phyloP scores from a whole-genome alignment of 306 rosid species.

The Prunus mume region DNA sequence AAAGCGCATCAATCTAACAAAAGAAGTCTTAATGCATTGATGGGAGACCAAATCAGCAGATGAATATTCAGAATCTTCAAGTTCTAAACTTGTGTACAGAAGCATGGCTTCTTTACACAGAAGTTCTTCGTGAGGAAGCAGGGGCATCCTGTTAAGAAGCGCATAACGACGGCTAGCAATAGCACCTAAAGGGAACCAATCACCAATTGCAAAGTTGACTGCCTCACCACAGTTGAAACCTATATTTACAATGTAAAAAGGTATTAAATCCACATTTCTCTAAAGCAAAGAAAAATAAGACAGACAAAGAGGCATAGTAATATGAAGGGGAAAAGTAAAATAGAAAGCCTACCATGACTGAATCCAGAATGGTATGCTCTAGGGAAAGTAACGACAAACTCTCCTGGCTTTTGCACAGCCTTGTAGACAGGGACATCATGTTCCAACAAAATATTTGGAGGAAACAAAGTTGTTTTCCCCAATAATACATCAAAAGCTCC shows the following conservation, averaged over 20 bases:
- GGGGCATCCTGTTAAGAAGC: conserved; percentile 74
- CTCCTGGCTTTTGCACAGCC: conserved; percentile 97
- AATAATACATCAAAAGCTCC: conserved; percentile 91
- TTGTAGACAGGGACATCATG: conserved; percentile 83
- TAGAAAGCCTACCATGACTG: conserved; percentile 66
- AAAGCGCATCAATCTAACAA: conserved; percentile 78
- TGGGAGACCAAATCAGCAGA: conserved; percentile 52
- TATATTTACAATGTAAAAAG: conserved; percentile 27
- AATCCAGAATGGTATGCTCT: conserved; percentile 97
- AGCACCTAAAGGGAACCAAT: conserved; percentile 96
- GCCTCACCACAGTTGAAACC: conserved; percentile 99
- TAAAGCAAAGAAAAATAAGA: not conserved
- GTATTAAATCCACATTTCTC: conserved; percentile 8
- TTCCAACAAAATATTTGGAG: conserved; percentile 81
- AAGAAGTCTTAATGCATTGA: conserved; percentile 51
- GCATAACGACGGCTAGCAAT: conserved; percentile 90
- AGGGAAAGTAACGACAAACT: conserved; percentile 87
- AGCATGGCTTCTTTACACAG: conserved; percentile 92
- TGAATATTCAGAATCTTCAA: conserved; percentile 61
- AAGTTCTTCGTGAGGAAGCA: conserved; percentile 94
- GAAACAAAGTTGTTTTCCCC: conserved; percentile 95
- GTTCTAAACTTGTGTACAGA: conserved; percentile 56
- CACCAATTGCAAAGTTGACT: conserved; percentile 90
- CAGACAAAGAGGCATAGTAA: conserved; percentile 1
- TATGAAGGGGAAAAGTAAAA: not conserved